Evolutionary conservation across 2,329 filamentous ascomycete genomes (phyloP), one percentile per base, ranked within the genome.

Genomic region (Hypoxylon sp.): DNA sequence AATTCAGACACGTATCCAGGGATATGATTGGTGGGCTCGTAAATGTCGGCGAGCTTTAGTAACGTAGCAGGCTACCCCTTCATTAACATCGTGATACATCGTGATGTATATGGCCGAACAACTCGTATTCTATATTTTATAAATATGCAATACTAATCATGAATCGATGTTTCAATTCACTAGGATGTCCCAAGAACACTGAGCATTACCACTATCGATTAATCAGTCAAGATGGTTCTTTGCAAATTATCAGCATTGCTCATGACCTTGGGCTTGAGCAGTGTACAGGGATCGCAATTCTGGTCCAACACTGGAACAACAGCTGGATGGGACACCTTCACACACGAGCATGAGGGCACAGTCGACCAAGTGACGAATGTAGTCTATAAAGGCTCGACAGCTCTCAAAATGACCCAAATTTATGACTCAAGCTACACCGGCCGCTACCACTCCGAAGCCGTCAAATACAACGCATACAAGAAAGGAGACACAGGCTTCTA

Each of bases 361-460:
- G 80, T 85, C 33, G 64, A 78, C 2, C 70, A 83, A 60, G 82
- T 83, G 48, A 80, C 76, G 67, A 82, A 84, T 64, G 75, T 82
- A 11, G 71, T 76, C 22, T 83, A 81, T 75, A 76, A 81, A 58
- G 77, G 79, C 33, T 50, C 74, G 7, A 79, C 81, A 0, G 76
- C 83, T 5, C 78, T 85, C 66, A 83, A 84, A 71, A 82, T 85
- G 80, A 82, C 80, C 2, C 82, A 84, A 71, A 79, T 77, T 37
- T 83, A 83, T 75, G 79, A 83, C 66, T 37, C 79, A 0, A 74
- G 65, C 72, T 85, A 82, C 74, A 75, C 57, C 1, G 83, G 81
- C 20, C 83, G 84, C 8, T 86, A 85, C 75, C 84, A 86, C 77
- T 83, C 85, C 40, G 84, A 86, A 74, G 82, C 81, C 11, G 77